Evolutionary conservation across 1,139 yeast genomes (phyloP).

Genomic region (Geotrichum cucujoidarum): DNA sequence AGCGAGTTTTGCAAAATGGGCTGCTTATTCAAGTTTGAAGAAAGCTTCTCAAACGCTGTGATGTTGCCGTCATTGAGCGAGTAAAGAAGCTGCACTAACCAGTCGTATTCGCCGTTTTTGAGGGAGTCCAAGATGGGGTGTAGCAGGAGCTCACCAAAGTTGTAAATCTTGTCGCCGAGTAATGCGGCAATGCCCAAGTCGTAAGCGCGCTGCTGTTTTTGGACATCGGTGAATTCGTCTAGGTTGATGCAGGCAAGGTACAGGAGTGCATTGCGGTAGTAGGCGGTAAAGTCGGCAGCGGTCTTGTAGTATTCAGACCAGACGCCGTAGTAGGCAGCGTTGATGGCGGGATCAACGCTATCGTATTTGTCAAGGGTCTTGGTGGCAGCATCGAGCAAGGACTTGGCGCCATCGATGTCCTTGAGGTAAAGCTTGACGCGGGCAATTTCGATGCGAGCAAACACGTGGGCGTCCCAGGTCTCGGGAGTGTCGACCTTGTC

Average conservation of each 20-base stretch:
- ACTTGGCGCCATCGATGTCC: slow-evolving; percentile 60
- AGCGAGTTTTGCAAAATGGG: slow-evolving; percentile 60
- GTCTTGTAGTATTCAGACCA: slow-evolving; percentile 72
- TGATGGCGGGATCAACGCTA: slow-evolving; percentile 62
- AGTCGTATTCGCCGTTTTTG: slow-evolving; percentile 50
- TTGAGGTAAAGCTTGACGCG: slow-evolving; percentile 59
- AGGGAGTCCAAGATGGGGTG: slow-evolving; percentile 74
- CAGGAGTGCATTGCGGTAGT: slow-evolving; percentile 62
- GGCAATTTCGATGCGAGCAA: slow-evolving; percentile 73
- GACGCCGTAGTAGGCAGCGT: slow-evolving; percentile 78
- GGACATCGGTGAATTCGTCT: slow-evolving; percentile 47
- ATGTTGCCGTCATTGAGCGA: slow-evolving; percentile 78
- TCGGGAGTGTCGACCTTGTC: slow-evolving; percentile 44
- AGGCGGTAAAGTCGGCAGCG: slow-evolving; percentile 71
- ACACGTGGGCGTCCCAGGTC: slow-evolving; percentile 51
- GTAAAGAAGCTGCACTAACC: slow-evolving; percentile 70
- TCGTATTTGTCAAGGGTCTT: slow-evolving; percentile 56
- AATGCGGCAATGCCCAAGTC: slow-evolving; percentile 84
- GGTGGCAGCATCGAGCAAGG: slow-evolving; percentile 58
- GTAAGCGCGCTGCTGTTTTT: slow-evolving; percentile 60
- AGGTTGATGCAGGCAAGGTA: slow-evolving; percentile 60
- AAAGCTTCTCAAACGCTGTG: slow-evolving; percentile 51
- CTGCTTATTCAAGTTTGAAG: slow-evolving; percentile 42
- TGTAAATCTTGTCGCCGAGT: slow-evolving; percentile 86
- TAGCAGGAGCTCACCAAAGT: slow-evolving; percentile 88